Base-by-base conservation (phyloP, 2,329 filamentous ascomycete species). In the Sporothrix inflata region DNA sequence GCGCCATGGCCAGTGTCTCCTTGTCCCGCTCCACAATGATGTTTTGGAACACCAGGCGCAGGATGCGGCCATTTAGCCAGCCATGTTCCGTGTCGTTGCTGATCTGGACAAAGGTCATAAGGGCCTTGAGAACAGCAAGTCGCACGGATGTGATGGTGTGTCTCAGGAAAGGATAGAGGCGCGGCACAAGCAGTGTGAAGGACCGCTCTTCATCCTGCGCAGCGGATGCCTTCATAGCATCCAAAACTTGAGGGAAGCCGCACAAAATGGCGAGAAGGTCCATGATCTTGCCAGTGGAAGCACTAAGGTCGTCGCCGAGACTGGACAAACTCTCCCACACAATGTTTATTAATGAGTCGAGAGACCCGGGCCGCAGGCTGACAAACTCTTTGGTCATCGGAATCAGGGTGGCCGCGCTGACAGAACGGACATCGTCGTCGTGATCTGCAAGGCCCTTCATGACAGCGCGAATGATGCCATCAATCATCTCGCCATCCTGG, bases 251-350 rank as follows among this genome's bases (percentile, higher is more conserved):
- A 0, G 93, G 93, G 83, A 98, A 99, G 75, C 94, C 92, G 83
- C 96, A 99, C 1, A 99, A 89, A 73, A 96, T 98, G 16, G 97
- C 96, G 21, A 99, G 86, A 53, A 99, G 88, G 80, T 99, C 97
- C 97, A 99, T 99, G 71, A 99, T 97, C 72, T 94, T 97, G 65
- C 96, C 96, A 11, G 97, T 99, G 80, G 96, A 98, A 4, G 96
- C 96, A 80, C 94, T 98, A 21, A 99, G 86, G 79, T 99, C 96
- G 79, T 99, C 96, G 75, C 95, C 94, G n/a, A 99, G 85, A 79
- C 97, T 97, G 3, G 95, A 97, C 30, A 99, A 85, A 83, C 96
- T 98, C 78, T 97, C 93, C 96, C 96, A 99, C 38, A 99, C 94
- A 73, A 98, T 97, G 78, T 92, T 91, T 80, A 98, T 97, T 51